Percentiles rank a stretch among this genome's conserved stretches.
Conservation (phyloP, 2,329 filamentous ascomycete species). For the Apiospora phragmitis region DNA sequence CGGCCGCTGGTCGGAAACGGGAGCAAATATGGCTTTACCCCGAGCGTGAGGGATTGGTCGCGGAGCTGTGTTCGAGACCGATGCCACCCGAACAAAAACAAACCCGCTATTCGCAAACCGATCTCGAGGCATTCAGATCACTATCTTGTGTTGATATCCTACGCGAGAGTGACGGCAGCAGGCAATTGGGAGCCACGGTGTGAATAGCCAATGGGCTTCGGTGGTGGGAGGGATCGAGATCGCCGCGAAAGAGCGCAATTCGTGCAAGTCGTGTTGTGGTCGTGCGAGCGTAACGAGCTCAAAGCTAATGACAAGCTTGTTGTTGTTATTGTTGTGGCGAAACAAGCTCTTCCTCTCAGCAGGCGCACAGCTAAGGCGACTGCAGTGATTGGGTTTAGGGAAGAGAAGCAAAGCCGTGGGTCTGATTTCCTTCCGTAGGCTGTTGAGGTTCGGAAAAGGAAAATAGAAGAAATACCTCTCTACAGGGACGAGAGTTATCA, state of each 20-base stretch:
- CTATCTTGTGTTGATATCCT: background rate
- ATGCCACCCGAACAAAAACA: background rate
- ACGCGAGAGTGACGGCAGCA: background rate
- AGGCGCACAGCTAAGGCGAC: constrained; percentile 8
- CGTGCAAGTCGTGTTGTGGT: background rate
- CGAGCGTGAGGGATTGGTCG: constrained; percentile 16
- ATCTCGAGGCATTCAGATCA: constrained; percentile 12
- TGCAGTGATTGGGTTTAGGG: background rate
- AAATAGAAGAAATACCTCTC: background rate
- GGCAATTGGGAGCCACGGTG: background rate
- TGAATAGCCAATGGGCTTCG: background rate
- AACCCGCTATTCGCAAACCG: background rate
- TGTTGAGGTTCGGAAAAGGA: background rate
- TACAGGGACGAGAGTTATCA: background rate
- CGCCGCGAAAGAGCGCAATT: background rate
- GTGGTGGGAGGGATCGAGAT: background rate
- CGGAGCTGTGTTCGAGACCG: constrained; percentile 12
- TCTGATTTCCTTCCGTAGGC: background rate
- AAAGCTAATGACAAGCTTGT: background rate
- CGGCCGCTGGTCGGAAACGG: constrained; percentile 27
- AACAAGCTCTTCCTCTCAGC: background rate
- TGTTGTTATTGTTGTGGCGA: background rate
- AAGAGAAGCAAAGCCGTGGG: background rate
- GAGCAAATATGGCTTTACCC: constrained; percentile 20
- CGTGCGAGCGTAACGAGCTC: background rate